Conservation (phyloP, 78 protist genomes). For the Carpediemonas membranifera region DNA sequence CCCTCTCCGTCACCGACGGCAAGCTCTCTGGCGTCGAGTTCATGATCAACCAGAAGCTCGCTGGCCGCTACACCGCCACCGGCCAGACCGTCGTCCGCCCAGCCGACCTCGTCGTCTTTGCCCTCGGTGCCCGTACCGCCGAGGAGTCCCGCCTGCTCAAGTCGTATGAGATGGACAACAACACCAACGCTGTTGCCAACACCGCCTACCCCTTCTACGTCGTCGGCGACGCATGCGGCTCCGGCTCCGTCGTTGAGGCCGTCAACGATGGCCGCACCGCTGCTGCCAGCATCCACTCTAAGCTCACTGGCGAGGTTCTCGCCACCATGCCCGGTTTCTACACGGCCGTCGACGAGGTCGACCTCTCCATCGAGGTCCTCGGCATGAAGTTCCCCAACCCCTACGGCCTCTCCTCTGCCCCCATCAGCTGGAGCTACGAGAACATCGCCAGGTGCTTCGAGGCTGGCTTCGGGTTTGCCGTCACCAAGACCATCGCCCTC, state of each 20-base stretch:
- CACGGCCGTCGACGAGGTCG: constrained; percentile 72
- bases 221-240: constrained; percentile 79
- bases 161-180: background rate
- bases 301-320: background rate
- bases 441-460: constrained; percentile 83
- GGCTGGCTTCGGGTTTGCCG: constrained; percentile 93
- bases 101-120: constrained; percentile 71
- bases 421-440: constrained; percentile 62
- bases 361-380: constrained; percentile 52
- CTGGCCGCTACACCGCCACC: constrained; percentile 60
- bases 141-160: constrained; percentile 22
- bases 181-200: background rate
- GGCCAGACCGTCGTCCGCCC: constrained; percentile 54
- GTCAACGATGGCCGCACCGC: constrained; percentile 86
- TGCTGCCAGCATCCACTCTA: constrained; percentile 46
- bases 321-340: constrained; percentile 56
- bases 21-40: constrained; percentile 12
- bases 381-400: constrained; percentile 82
- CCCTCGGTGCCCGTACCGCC: constrained; percentile 65
- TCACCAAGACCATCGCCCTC: constrained; percentile 80
- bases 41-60: constrained; percentile 51
- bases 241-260: constrained; percentile 77
- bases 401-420: constrained; percentile 85
- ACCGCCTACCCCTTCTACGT: constrained; percentile 50
- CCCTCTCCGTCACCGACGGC: constrained; percentile 60